These are phyloP conservation scores for Wickerhamia fluorescens DNA, from an alignment of 805 yeast genomes.

Conservation along the genomic window DNA sequence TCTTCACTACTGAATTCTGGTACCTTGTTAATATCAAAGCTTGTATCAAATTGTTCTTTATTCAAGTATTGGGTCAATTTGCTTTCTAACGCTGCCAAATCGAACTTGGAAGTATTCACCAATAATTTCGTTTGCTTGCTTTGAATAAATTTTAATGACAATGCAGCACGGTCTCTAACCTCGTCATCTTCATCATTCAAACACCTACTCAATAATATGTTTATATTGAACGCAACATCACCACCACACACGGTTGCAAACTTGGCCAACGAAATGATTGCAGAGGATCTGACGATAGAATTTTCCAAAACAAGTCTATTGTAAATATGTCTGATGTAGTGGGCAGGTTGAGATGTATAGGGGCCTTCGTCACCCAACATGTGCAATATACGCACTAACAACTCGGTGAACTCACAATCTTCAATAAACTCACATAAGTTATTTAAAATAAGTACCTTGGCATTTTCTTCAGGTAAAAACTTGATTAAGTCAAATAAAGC, in stretches of 20 bases:
- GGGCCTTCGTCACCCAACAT: conserved; percentile 95
- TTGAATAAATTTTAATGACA: conserved; percentile 63
- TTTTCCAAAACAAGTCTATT: conserved; percentile 95
- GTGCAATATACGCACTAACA: conserved; percentile 88
- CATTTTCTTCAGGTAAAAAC: conserved; percentile 63
- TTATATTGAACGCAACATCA: conserved; percentile 59
- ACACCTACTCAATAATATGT: conserved; percentile 72
- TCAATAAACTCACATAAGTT: conserved; percentile 94
- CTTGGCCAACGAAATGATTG: conserved; percentile 86
- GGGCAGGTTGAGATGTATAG: conserved; percentile 71
- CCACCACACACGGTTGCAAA: conserved; percentile 77
- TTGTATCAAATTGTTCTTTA: conserved; percentile 40
- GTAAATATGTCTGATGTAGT: conserved; percentile 91
- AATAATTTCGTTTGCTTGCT: conserved; percentile 39
- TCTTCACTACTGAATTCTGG: conserved; percentile 66
- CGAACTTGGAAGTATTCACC: conserved; percentile 61
- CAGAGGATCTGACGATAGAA: conserved; percentile 91
- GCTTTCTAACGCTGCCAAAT: conserved; percentile 70
- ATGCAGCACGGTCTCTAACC: conserved; percentile 94
- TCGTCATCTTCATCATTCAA: conserved; percentile 89
- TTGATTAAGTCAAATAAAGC: conserved; percentile 88
- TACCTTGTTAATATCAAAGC: conserved; percentile 67
- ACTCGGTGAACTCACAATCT: conserved; percentile 94
- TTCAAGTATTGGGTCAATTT: conserved; percentile 68
- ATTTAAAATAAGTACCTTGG: conserved; percentile 76